Evolutionary conservation across 2,329 filamentous ascomycete species (phyloP), one percentile per base, ranked within the genome.

Genomic region (Diaporthe citriasiana): DNA sequence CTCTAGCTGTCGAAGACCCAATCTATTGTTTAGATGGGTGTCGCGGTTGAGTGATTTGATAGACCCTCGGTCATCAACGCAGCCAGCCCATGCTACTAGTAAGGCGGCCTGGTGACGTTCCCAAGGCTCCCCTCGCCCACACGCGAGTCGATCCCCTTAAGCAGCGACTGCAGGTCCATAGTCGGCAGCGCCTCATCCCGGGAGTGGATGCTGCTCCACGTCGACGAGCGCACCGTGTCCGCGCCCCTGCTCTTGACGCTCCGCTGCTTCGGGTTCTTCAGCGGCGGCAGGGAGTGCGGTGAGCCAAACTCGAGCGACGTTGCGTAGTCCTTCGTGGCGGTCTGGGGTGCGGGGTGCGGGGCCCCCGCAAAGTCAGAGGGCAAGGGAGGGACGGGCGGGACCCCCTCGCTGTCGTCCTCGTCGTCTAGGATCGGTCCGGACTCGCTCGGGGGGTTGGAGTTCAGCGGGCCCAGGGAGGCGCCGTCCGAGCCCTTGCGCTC

Each of bases 301-400:
- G 47, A 65, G 70, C 40, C 9, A 65, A 72, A 53, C 13, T 40
- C 57, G 59, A 55, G 38, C 59, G 27, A 33, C 38, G 71, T n/a
- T 22, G 77, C 76, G 47, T 77, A 69, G 30, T 76, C 74, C 38
- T 72, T 74, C 22, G 56, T 51, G 17, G 75, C 70, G 25, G 65
- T 68, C 42, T 51, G 60, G 30, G 70, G 57, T 4, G 73, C 47
- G 27, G 75, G 47, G 2, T 68, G 75, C 30, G 76, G 57, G 30
- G 76, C 75, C 15, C 78, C 76, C 38, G 78, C 76, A 9, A 82
- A 68, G 0, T 77, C 77, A 3, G 78, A 78, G 19, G 89, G 89
- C 76, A 91, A 80, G 1, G 88, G 88, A 8, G 89, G 89, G 17
- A 91, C 89, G 0, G 89, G 89, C 4, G 89, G 89, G 10, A 90